Conservation (phyloP, 2,329 filamentous ascomycete species). For the Arthrobotrys sinensis region DNA sequence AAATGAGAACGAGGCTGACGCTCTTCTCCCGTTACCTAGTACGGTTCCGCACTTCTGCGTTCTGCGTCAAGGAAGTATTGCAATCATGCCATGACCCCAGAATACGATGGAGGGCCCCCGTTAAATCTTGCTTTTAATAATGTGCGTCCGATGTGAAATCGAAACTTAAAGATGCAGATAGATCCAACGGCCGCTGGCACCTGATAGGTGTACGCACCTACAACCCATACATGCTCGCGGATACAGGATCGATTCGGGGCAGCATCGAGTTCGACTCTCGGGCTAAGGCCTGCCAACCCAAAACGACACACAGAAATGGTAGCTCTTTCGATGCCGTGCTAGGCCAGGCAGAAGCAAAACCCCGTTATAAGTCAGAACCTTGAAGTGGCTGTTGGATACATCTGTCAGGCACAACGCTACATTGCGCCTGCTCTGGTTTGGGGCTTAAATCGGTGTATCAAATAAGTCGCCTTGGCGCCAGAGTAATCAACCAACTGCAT, state of each 20-base stretch:
- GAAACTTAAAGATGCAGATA: slow-evolving; percentile 14
- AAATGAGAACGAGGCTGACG: slow-evolving; percentile 58
- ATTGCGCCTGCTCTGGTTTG: slow-evolving; percentile 10
- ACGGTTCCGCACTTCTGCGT: slow-evolving; percentile 37
- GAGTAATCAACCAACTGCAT: slow-evolving; percentile 42
- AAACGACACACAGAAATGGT: slow-evolving; percentile 1
- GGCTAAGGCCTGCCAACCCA: slow-evolving; percentile 17
- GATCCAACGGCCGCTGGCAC: slow-evolving; percentile 10
- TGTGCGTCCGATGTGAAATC: slow-evolving; percentile 3
- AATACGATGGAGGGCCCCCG: slow-evolving; percentile 35
- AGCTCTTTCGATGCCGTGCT: slow-evolving; percentile 9
- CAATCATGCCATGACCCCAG: slow-evolving; percentile 31
- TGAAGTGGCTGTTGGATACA: slow-evolving; percentile 42
- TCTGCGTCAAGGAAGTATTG: slow-evolving; percentile 27
- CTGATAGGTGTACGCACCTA: slow-evolving; percentile 6
- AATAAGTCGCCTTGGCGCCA: slow-evolving; percentile 41
- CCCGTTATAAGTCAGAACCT: slow-evolving; percentile 4
- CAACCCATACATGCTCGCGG: neutral
- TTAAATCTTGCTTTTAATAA: slow-evolving; percentile 13
- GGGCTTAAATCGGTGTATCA: slow-evolving; percentile 13
- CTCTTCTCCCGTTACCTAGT: slow-evolving; percentile 26
- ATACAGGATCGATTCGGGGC: slow-evolving; percentile 15
- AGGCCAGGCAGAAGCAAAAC: slow-evolving; percentile 44
- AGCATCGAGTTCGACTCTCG: slow-evolving; percentile 11
- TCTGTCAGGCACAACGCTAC: slow-evolving; percentile 38